Conservation (phyloP, 345 rosid species). For the Combretum micranthum region DNA sequence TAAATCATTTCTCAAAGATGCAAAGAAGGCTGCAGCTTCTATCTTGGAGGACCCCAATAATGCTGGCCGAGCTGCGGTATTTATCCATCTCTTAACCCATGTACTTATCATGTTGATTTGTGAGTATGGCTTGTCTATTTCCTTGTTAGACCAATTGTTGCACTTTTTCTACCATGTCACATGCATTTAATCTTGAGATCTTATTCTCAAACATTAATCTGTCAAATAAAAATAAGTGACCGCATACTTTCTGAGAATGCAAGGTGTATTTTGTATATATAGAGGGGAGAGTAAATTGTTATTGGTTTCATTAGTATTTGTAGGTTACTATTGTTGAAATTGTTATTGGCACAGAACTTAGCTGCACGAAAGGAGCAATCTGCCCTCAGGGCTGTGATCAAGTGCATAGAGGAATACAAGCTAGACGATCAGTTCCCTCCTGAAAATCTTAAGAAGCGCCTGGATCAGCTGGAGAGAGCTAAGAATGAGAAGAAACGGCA, state of each 20-base stretch:
- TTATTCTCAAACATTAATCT: too few relatives aligned
- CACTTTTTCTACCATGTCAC: too few relatives aligned
- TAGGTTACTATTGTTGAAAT: neutral
- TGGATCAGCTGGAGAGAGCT: slow-evolving; percentile 92
- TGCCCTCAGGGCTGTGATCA: slow-evolving; percentile 80
- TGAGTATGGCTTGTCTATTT: too few relatives aligned
- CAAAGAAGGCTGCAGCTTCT: slow-evolving; percentile 82
- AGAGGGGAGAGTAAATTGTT: neutral
- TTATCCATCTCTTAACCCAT: neutral
- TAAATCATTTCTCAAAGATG: slow-evolving; percentile 79
- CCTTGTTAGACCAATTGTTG: too few relatives aligned
- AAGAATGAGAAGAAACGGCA: slow-evolving; percentile 93
- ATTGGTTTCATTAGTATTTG: neutral
- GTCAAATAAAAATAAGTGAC: too few relatives aligned
- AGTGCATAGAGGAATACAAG: slow-evolving; percentile 98
- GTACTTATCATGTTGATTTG: too few relatives aligned
- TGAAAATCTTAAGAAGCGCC: slow-evolving; percentile 93
- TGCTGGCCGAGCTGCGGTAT: slow-evolving; percentile 84
- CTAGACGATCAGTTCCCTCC: slow-evolving; percentile 77
- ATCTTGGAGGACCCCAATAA: slow-evolving; percentile 79
- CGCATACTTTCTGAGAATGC: too few relatives aligned
- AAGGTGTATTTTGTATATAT: neutral
- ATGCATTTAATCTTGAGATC: too few relatives aligned
- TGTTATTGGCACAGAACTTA: slow-evolving; percentile 40
- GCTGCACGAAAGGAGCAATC: slow-evolving; percentile 94